These are phyloP conservation scores for Xylariaceae sp. DNA, from an alignment of 2,329 filamentous ascomycete genomes.

Conservation along the genomic window DNA sequence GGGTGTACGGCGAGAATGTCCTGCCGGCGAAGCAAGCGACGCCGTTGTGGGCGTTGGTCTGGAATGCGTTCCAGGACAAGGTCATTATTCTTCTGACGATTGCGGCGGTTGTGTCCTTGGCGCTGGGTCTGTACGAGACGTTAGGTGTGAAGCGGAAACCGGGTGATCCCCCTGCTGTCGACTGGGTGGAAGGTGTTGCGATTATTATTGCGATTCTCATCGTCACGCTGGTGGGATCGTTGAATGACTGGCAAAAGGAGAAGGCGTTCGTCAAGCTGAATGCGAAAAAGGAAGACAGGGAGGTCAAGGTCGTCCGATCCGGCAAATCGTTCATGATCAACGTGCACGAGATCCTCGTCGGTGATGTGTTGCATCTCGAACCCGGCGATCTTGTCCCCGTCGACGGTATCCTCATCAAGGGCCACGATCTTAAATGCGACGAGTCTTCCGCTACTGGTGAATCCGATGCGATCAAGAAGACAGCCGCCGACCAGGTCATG, in stretches of 20 bases:
- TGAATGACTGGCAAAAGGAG: slow-evolving; percentile 61
- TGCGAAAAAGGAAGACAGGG: slow-evolving; percentile 53
- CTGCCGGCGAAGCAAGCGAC: slow-evolving; percentile 57
- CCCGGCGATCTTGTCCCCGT: slow-evolving; percentile 63
- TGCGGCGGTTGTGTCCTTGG: slow-evolving; percentile 63
- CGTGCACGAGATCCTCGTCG: slow-evolving; percentile 59
- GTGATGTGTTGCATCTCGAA: slow-evolving; percentile 62
- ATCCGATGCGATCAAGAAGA: slow-evolving; percentile 64
- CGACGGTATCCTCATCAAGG: slow-evolving; percentile 60
- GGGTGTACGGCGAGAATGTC: slow-evolving; percentile 55
- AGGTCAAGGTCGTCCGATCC: slow-evolving; percentile 60
- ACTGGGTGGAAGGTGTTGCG: slow-evolving; percentile 60
- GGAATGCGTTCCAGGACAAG: slow-evolving; percentile 69
- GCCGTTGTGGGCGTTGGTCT: slow-evolving; percentile 54
- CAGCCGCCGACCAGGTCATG: slow-evolving; percentile 52
- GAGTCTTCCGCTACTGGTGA: slow-evolving; percentile 67
- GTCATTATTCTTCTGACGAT: slow-evolving; percentile 65
- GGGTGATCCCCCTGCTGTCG: slow-evolving; percentile 41
- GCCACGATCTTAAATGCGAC: slow-evolving; percentile 62
- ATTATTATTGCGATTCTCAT: slow-evolving; percentile 58
- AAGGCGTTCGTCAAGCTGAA: slow-evolving; percentile 56
- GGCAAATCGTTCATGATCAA: slow-evolving; percentile 57
- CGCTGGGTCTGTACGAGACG: slow-evolving; percentile 64
- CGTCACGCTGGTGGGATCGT: slow-evolving; percentile 54
- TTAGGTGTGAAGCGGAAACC: slow-evolving; percentile 42